phyloP scores from a whole-genome alignment of 1,284 basidiomycete species.

The Leccinum solheimii region DNA sequence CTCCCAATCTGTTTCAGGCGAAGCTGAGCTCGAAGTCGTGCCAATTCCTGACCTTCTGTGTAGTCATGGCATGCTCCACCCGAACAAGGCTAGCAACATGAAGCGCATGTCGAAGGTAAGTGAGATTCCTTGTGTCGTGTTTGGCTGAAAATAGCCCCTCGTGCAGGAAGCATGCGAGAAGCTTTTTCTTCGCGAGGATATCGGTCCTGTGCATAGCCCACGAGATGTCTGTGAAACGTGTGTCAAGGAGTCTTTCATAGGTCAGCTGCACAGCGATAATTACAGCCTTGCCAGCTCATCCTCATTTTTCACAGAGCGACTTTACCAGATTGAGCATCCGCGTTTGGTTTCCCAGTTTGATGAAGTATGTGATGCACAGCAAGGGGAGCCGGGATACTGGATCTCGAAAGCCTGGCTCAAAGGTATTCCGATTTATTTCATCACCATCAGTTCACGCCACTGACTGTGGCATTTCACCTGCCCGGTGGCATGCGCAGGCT shows the following conservation, averaged over 20 bases:
- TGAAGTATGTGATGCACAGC: conserved; percentile 44
- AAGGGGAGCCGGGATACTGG: conserved; percentile 57
- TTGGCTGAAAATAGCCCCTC: neutral
- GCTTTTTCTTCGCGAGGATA: conserved; percentile 45
- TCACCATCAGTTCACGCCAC: conserved; percentile 11
- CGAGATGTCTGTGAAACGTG: conserved; percentile 64
- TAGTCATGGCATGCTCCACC: conserved; percentile 58
- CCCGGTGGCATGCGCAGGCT: conserved; percentile 49
- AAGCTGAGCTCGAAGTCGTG: conserved; percentile 15
- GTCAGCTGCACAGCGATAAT: conserved; percentile 38
- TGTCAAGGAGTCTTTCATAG: conserved; percentile 56
- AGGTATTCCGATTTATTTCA: conserved; percentile 44
- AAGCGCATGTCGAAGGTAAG: conserved; percentile 54
- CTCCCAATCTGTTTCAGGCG: conserved; percentile 21
- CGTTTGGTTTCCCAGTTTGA: conserved; percentile 58
- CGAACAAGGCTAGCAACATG: conserved; percentile 56
- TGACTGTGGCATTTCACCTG: conserved; percentile 13
- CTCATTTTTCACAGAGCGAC: conserved; percentile 48
- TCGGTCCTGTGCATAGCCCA: conserved; percentile 47
- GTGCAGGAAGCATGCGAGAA: conserved; percentile 49
- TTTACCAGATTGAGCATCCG: conserved; percentile 69
- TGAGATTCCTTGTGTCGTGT: conserved; percentile 20
- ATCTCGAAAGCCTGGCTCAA: conserved; percentile 77
- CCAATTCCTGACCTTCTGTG: conserved; percentile 52
- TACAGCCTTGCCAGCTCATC: conserved; percentile 2